These are phyloP conservation scores for Tolypocladium ophioglossoides DNA, from an alignment of 2,329 filamentous ascomycete genomes.

Conservation along the genomic window DNA sequence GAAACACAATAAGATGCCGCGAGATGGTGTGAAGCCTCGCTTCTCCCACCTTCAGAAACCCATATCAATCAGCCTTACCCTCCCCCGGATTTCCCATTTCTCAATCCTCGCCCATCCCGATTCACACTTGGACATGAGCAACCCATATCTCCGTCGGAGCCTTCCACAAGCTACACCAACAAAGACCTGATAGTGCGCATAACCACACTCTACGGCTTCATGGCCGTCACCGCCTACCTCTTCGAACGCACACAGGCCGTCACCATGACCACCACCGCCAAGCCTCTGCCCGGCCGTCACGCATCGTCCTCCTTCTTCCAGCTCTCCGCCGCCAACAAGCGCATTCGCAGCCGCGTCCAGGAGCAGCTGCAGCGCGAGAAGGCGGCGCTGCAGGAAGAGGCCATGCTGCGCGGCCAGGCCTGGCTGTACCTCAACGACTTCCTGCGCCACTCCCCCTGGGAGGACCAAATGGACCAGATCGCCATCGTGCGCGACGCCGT, in stretches of 20 bases:
- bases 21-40: too few species aligned
- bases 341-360: conserved; percentile 9
- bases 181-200: too few species aligned
- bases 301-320: conserved; percentile 11
- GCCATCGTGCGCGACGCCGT: conserved; percentile 21
- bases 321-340: conserved; percentile 7
- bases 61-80: too few species aligned
- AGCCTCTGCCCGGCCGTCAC: not conserved
- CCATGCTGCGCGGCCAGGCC: conserved; percentile 18
- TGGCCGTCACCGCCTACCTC: not conserved
- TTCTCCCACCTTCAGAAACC: too few species aligned
- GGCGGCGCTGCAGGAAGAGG: conserved; percentile 18
- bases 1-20: too few species aligned
- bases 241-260: not conserved
- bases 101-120: too few species aligned
- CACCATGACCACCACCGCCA: not conserved
- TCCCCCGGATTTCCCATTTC: too few species aligned
- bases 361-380: conserved; percentile 9
- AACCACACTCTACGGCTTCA: not conserved
- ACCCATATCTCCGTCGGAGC: too few species aligned
- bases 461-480: conserved; percentile 20
- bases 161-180: too few species aligned
- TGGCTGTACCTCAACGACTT: conserved; percentile 21
- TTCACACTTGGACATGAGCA: too few species aligned
- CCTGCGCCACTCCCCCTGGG: conserved; percentile 17